phyloP scores from a whole-genome alignment of 129 eudicot species.

The Flaveria robusta region DNA sequence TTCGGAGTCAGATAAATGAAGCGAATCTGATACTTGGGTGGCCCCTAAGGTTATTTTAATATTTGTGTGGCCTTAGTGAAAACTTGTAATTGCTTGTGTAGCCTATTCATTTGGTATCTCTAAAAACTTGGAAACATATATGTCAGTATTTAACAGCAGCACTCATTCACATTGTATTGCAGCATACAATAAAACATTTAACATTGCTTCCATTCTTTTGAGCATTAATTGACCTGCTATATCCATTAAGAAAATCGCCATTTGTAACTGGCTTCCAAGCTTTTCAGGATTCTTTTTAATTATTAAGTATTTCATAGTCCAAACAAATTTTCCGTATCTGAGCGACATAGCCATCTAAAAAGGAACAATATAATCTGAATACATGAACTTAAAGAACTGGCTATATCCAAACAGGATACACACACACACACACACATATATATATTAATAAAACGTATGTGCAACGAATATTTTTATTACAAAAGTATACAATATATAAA shows the following conservation, averaged over 20 bases:
- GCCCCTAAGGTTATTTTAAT: background rate
- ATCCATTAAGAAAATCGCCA: background rate
- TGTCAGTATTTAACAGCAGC: background rate
- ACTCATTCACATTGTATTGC: background rate
- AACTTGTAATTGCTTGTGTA: background rate
- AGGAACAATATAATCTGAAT: background rate
- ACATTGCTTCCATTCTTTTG: background rate
- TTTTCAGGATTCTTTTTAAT: background rate
- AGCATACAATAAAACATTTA: background rate
- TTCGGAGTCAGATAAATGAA: background rate
- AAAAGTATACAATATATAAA: background rate
- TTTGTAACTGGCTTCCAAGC: background rate
- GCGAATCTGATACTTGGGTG: background rate
- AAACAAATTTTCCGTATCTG: background rate
- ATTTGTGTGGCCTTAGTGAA: background rate
- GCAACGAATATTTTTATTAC: slow-evolving; percentile 3
- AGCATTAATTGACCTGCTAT: background rate
- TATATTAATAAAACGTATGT: background rate
- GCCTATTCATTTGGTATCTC: background rate
- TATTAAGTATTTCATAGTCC: background rate
- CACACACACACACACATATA: background rate
- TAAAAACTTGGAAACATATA: background rate
- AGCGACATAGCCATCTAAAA: background rate
- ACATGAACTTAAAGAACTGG: background rate
- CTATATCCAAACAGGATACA: background rate